These are phyloP conservation scores for Acanthamoeba lugdunensis DNA, from an alignment of 208 protist species.

Conservation along the genomic window DNA sequence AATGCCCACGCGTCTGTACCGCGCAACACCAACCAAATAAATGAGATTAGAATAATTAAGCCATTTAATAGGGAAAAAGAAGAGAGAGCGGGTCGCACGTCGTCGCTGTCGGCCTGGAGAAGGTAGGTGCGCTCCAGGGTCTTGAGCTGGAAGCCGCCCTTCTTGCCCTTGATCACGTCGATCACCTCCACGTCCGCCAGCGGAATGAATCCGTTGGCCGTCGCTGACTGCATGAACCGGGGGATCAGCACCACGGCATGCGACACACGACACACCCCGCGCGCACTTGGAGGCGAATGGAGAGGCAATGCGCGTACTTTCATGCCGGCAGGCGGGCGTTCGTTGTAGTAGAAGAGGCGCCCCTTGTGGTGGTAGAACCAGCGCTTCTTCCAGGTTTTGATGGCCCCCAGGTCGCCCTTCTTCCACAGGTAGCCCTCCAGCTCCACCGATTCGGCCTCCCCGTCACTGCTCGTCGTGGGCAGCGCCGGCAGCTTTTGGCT, in stretches of 20 bases:
- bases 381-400: constrained; percentile 70
- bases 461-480: background rate
- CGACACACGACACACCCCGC: background rate
- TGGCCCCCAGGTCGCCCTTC: constrained; percentile 66
- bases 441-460: constrained; percentile 19
- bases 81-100: background rate
- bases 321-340: background rate
- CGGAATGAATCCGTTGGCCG: constrained; percentile 61
- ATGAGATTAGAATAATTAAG: background rate
- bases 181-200: constrained; percentile 56
- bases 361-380: constrained; percentile 62
- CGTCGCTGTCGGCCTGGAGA: constrained; percentile 43
- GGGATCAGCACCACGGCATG: background rate
- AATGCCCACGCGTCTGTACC: background rate
- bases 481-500: background rate
- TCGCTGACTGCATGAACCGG: background rate
- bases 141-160: constrained; percentile 52
- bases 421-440: constrained; percentile 65
- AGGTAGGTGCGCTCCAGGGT: constrained; percentile 64
- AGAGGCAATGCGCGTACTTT: background rate
- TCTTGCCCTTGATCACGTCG: constrained; percentile 43
- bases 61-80: background rate
- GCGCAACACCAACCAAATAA: background rate
- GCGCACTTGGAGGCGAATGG: background rate
- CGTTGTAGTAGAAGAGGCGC: constrained; percentile 67